Base-by-base conservation (phyloP, 768 basidiomycete species). In the Steccherinum ochraceum region DNA sequence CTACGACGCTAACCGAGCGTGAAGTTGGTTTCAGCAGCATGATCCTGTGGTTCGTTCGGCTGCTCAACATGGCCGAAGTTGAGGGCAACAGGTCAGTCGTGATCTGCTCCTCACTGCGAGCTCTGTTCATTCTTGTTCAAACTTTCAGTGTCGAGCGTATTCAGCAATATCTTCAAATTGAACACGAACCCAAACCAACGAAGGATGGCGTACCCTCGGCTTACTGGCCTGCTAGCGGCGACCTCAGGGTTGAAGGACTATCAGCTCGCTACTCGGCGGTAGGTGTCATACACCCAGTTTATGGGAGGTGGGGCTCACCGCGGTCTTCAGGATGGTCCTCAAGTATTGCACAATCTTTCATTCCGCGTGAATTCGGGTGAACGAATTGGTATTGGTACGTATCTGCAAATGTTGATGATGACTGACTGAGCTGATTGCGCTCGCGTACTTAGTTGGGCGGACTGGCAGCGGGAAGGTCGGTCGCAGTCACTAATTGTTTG, bases 151-250 rank as follows among this genome's bases (percentile, higher is more conserved):
- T 76, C 40, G 73, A 80, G 58, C 72, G 80, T 27, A 70, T 83
- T 40, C 67, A 75, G 40, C 75, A 75, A 41, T 83, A 81, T 58
- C 62, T 81, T 30, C 61, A 68, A 21, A 77, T 80, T 35, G 79
- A 80, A 45, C 77, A 79, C 50, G 81, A 83, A 58, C 70, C 72
- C 0, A 65, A 67, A 46, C 56, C 71, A 1, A 67, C 67, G 0
- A 53, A 62, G 25, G 52, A 63, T 3, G 73, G 73, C 1, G 60
- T 70, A n/a, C 82, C 81, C 4, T 79, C 82, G 3, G 81, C 82
- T 0, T 76, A 79, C 48, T 84, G 81, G 82, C 82, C 82, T 3
- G 69, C 80, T 0, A 76, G 75, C 19, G 82, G 81, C 0, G 64
- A 70, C 5, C 64, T 83, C 19, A 56, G 62, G 2, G 74, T 80